A percentile compares a stretch with the other conserved stretches of the same genome.
Evolutionary conservation across 2,329 filamentous ascomycete species (phyloP).

Genomic region (Fusarium oxysporum): DNA sequence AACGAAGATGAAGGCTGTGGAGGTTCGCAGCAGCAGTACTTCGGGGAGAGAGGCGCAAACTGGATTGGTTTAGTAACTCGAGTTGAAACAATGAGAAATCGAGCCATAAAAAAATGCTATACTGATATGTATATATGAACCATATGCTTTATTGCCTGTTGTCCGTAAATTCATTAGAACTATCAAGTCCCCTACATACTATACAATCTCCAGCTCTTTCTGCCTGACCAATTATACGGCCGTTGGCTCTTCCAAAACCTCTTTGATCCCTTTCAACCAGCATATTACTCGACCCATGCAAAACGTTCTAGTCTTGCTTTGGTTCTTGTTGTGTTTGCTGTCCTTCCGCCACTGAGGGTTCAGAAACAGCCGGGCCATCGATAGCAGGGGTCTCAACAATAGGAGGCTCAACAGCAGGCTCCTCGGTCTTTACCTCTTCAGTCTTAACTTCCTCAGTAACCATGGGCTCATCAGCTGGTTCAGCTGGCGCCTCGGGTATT

Average conservation of each 20-base stretch:
- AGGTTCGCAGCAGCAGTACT: background rate
- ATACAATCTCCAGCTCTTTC: conserved; percentile 35
- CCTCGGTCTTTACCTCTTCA: conserved; percentile 17
- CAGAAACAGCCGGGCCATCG: background rate
- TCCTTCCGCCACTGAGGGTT: background rate
- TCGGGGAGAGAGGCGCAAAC: background rate
- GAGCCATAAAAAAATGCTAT: background rate
- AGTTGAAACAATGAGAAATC: background rate
- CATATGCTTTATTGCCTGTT: conserved; percentile 13
- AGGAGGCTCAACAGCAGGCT: background rate
- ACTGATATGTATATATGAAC: background rate
- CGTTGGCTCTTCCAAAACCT: background rate
- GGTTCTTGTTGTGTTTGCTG: conserved; percentile 20
- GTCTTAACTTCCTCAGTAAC: conserved; percentile 11
- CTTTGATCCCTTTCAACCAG: background rate
- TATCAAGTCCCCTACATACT: conserved; percentile 13
- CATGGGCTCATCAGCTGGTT: conserved; percentile 6
- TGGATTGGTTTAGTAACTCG: background rate
- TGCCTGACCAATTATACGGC: background rate
- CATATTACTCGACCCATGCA: background rate
- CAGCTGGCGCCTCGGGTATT: conserved; percentile 20
- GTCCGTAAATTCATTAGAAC: conserved; percentile 31
- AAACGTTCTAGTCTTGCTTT: conserved; percentile 3
- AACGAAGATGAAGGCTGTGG: background rate
- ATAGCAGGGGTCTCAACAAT: conserved; percentile 10